Evolutionary conservation across 2,329 filamentous ascomycete species (phyloP).

Genomic region (Colletotrichum echinochloae): DNA sequence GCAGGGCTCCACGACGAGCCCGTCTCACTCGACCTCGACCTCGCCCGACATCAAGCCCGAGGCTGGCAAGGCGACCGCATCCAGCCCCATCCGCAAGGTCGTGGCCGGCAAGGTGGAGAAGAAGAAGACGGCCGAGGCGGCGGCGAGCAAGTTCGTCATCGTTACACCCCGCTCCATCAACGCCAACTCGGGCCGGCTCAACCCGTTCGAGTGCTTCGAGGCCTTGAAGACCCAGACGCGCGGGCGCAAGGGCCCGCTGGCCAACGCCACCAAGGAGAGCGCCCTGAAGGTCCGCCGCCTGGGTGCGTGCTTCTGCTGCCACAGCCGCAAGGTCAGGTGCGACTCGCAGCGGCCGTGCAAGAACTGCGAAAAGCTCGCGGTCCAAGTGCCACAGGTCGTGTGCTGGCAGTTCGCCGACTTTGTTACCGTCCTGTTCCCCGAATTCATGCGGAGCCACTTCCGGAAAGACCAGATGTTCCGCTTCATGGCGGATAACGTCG

Average conservation of each 20-base stretch:
- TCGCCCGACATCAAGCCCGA: conserved; percentile 48
- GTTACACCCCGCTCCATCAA: conserved; percentile 66
- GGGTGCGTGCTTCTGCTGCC: conserved; percentile 71
- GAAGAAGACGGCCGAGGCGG: conserved; percentile 49
- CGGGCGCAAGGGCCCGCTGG: conserved; percentile 67
- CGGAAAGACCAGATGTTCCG: conserved; percentile 60
- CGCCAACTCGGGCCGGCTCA: conserved; percentile 62
- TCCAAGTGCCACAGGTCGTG: conserved; percentile 63
- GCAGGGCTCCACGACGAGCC: conserved; percentile 48
- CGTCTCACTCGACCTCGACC: conserved; percentile 36
- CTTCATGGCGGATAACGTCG: conserved; percentile 64
- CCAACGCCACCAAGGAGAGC: conserved; percentile 65
- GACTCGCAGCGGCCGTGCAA: conserved; percentile 67
- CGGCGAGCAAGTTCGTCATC: conserved; percentile 62
- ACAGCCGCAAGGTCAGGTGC: conserved; percentile 69
- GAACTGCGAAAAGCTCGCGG: conserved; percentile 66
- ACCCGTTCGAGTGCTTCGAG: conserved; percentile 68
- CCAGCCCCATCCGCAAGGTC: conserved; percentile 56
- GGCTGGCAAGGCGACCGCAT: conserved; percentile 45
- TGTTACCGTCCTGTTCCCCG: conserved; percentile 63
- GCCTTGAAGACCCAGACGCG: conserved; percentile 64
- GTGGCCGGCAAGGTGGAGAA: conserved; percentile 60
- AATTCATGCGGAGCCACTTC: conserved; percentile 64
- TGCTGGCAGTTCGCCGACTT: conserved; percentile 72
- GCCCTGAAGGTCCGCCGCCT: conserved; percentile 65